Base-by-base conservation (phyloP, 1,284 basidiomycete species). In the Kwoniella shivajii region DNA sequence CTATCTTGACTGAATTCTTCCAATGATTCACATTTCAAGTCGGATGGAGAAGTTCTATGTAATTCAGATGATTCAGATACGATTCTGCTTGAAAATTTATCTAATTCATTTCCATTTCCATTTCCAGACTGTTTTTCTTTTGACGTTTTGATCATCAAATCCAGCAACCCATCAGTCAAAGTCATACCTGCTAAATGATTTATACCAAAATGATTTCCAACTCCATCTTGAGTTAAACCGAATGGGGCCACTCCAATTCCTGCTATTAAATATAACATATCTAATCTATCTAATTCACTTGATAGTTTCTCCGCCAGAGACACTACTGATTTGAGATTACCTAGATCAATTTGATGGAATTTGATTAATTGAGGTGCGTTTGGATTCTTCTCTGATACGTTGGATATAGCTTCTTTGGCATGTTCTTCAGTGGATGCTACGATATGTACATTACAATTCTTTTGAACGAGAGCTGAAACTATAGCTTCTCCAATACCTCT, bases 261-360 rank as follows among this genome's bases (percentile, higher is more conserved):
- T 4, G 74, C 74, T 48, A 70, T 73, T 26, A 68, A 57, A 55
- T 63, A 63, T 31, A 74, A 62, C 2, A 71, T 27, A 61, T 73
- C 68, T 42, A 73, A 59, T 24, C 68, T 59, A 6, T 57, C 47
- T 14, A 72, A 57, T 20, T 55, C 10, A 33, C 36, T 44, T 46
- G 64, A 56, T 38, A 71, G 48, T 38, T 82, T 83, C 50, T 84
- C 80, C 1, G 83, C 80, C 29, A 93, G 80, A 20, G 84, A 79
- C 51, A 78, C 81, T 77, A 93, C 59, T 6, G 55, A 43, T 6
- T 49, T 45, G 14, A 76, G 55, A 16, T 65, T 68, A 6, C 70
- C 71, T 13, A 74, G 60, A 52, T 76, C 72, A 31, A 72, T 43
- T 18, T 55, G 41, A 52, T 72, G 68, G 37, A 60, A 59, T 5